Conservation (phyloP, 192 early-diverging fungal species). For the Coemansia sp. region DNA sequence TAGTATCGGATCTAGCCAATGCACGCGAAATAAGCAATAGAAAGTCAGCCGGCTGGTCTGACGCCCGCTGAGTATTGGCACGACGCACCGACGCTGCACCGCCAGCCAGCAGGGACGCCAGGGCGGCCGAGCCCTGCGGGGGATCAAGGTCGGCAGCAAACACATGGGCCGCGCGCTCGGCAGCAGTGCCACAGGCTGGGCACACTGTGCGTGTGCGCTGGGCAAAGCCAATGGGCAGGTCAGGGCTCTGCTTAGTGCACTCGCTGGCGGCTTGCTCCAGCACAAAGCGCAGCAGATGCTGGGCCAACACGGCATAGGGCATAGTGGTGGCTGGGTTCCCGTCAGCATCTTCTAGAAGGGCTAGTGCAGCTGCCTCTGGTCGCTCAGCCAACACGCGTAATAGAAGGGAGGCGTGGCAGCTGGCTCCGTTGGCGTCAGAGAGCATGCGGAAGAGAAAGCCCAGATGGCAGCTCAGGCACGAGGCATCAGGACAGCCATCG, state of each 20-base stretch:
- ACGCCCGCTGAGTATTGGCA: constrained; percentile 22
- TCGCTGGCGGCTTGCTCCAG: constrained; percentile 87
- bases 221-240: constrained; percentile 31
- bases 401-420: constrained; percentile 95
- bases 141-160: constrained; percentile 86
- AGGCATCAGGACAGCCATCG: constrained; percentile 64
- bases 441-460: constrained; percentile 93
- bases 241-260: constrained; percentile 27
- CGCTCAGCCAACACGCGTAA: constrained; percentile 79
- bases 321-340: constrained; percentile 61
- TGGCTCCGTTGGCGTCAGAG: constrained; percentile 76
- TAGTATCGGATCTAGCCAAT: constrained; percentile 21
- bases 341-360: constrained; percentile 74
- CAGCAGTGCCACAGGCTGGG: constrained; percentile 62
- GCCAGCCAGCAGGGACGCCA: constrained; percentile 43
- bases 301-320: constrained; percentile 74
- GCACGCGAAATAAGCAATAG: constrained; percentile 21
- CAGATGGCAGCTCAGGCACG: constrained; percentile 88
- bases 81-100: constrained; percentile 40
- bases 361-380: constrained; percentile 81
- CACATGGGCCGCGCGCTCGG: constrained; percentile 62
- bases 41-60: constrained; percentile 13
- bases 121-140: constrained; percentile 52
- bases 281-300: constrained; percentile 87
- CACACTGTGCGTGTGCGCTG: constrained; percentile 54